A percentile compares a stretch with the other conserved stretches of the same genome.
Evolutionary conservation across 2,329 filamentous ascomycete species (phyloP).

Genomic region (Fusarium foetens): DNA sequence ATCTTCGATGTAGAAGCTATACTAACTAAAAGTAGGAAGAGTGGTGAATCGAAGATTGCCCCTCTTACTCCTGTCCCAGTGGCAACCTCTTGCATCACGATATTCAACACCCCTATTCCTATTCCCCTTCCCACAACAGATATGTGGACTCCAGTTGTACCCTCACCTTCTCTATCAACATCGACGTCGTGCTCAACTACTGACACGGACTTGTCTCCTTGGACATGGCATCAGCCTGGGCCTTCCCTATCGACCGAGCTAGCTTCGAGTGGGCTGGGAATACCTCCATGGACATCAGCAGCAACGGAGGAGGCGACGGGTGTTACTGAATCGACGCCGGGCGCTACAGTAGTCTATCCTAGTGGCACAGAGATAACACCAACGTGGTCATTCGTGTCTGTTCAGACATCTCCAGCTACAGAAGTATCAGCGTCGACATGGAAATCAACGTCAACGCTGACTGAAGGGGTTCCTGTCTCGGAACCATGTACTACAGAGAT

Average conservation of each 20-base stretch:
- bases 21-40: constrained; percentile 19
- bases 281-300: constrained; percentile 12
- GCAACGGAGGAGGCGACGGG: not conserved
- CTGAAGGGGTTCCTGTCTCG: constrained; percentile 10
- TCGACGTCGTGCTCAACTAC: constrained; percentile 16
- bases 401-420: not conserved
- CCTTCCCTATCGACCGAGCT: not conserved
- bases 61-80: constrained; percentile 13
- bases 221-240: constrained; percentile 14
- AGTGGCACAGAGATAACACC: constrained; percentile 9
- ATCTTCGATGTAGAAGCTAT: not conserved
- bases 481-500: constrained; percentile 40
- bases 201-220: not conserved
- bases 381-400: constrained; percentile 5
- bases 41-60: constrained; percentile 13
- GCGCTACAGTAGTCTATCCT: not conserved
- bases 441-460: not conserved
- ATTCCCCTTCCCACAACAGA: constrained; percentile 6
- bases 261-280: constrained; percentile 12
- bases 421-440: not conserved
- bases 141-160: not conserved
- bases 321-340: not conserved
- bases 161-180: not conserved
- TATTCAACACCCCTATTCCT: constrained; percentile 16
- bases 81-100: constrained; percentile 36